phyloP scores from a whole-genome alignment of 139 green algal species.

The Tetraselmis chui region DNA sequence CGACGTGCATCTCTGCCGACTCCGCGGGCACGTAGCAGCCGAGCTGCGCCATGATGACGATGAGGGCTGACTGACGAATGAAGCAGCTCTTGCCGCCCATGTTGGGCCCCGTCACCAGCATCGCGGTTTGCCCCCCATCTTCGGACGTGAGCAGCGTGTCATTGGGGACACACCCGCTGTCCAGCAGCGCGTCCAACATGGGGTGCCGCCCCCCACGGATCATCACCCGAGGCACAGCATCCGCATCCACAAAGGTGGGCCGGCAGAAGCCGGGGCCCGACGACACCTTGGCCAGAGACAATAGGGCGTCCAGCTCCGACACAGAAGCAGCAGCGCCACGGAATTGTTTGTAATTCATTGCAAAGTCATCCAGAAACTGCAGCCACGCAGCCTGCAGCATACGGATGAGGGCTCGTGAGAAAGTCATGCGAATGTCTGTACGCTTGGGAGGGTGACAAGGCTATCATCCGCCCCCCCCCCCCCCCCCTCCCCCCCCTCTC shows the following conservation, averaged over 20 bases:
- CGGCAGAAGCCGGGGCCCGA: constrained; percentile 12
- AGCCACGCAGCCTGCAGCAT: constrained; percentile 40
- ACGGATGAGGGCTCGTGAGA: neutral
- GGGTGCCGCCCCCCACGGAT: constrained; percentile 62
- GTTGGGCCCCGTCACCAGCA: constrained; percentile 80
- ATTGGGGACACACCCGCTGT: constrained; percentile 57
- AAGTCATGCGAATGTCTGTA: no score
- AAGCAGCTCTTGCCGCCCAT: constrained; percentile 85
- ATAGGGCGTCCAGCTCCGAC: constrained; percentile 68
- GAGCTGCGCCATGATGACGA: constrained; percentile 84
- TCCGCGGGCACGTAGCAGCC: constrained; percentile 80
- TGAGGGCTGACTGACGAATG: constrained; percentile 59
- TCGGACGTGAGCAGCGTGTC: constrained; percentile 18
- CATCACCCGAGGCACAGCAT: constrained; percentile 29
- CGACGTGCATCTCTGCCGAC: constrained; percentile 40
- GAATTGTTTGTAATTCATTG: constrained; percentile 38
- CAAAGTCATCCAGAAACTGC: constrained; percentile 40
- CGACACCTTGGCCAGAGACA: constrained; percentile 41
- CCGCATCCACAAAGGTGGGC: constrained; percentile 27
- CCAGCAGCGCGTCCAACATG: constrained; percentile 62
- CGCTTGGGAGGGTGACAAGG: no score
- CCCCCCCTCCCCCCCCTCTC: neutral
- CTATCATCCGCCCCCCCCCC: no score
- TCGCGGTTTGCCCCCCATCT: neutral
- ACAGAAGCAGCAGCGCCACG: constrained; percentile 50